Base-by-base conservation (phyloP, 208 protist species). In the Trypanosoma boissoni region DNA sequence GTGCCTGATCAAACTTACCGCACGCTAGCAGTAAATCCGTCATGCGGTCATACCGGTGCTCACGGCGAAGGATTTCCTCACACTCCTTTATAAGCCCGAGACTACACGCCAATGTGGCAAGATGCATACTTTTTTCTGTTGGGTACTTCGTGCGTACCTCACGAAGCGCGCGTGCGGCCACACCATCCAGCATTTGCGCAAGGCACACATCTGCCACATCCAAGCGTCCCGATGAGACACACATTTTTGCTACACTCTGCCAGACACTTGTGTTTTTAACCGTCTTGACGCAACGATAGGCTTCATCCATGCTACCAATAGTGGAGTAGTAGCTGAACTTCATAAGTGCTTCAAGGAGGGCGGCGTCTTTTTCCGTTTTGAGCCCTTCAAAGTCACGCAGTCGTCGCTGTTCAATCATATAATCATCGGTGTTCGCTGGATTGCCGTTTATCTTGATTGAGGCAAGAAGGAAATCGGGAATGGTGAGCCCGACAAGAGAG, bases 221-320 rank as follows among this genome's bases (percentile, higher is more conserved):
- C 16, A 98, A 73, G 9, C 94, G 84, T 10, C 86, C 81, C 57
- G 88, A 97, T 31, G 86, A 85, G 44, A 98, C 95, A 70, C 96
- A 98, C 94, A 98, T 95, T 16, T 84, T 75, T 16, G 96, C 97
- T 79, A 99, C 87, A 55, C 92, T 97, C 54, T 96, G 80, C 96
- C 97, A 99, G 21, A 98, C 91, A 3, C 74, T 77, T 8, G 73
- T 64, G 64, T 86, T 89, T 64, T 98, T 94, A 70, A 98, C 97
- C 28, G 75, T 88, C 74, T 97, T 97, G 37, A 98, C 95, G 36
- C 92, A 94, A 31, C 88, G 83, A 63, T 98, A 98, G n/a, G 95
- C 97, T 78, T 98, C 97, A 72, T 98, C 97, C 95, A 98, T 98
- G 73, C 98, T 97, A 37, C 95, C 96, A 28, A 97, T 94, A 12